Evolutionary conservation across 1,284 basidiomycete genomes (phyloP), one percentile per base, ranked within the genome.

Genomic region (Agaricales sp.): DNA sequence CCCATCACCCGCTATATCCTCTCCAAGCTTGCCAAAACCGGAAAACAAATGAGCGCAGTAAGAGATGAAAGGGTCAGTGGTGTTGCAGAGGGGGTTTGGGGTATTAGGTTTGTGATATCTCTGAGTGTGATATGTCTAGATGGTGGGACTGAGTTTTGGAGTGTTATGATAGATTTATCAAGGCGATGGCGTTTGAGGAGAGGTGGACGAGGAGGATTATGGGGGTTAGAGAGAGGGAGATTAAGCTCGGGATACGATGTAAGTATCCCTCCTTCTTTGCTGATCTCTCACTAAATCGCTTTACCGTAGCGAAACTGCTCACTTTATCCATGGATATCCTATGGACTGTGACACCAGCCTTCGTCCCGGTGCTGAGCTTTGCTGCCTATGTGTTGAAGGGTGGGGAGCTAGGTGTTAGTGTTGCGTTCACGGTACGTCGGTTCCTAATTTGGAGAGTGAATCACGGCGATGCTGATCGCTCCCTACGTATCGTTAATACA

Each of bases 111-210:
- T 59, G 85, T 92, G 69, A 92, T 92, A 58, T 87, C 89, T 66
- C 88, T 89, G 70, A 87, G n/a, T n/a, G n/a, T n/a, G n/a, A n/a
- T n/a, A n/a, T n/a, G n/a, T n/a, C n/a, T n/a, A n/a, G n/a, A n/a
- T n/a, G n/a, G n/a, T n/a, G n/a, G n/a, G n/a, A n/a, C n/a, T n/a
- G n/a, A n/a, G n/a, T n/a, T n/a, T n/a, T n/a, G n/a, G n/a, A n/a
- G n/a, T n/a, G n/a, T n/a, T n/a, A n/a, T n/a, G n/a, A n/a, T 53
- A 88, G 87, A 59, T 89, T 91, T 59, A 85, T 92, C 69, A 92
- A 92, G 58, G 87, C 89, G 66, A 88, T 89, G 53, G 86, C 85
- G 3, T 89, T 86, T 87, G 86, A 89, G 58, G 75, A 80, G 26
- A 69, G 75, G 12, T 90, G 86, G 87, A 82, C 87, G 45, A 61